Evolutionary conservation across 352 stramenopile species (phyloP).

Genomic region (Globisporangium echinulatum): DNA sequence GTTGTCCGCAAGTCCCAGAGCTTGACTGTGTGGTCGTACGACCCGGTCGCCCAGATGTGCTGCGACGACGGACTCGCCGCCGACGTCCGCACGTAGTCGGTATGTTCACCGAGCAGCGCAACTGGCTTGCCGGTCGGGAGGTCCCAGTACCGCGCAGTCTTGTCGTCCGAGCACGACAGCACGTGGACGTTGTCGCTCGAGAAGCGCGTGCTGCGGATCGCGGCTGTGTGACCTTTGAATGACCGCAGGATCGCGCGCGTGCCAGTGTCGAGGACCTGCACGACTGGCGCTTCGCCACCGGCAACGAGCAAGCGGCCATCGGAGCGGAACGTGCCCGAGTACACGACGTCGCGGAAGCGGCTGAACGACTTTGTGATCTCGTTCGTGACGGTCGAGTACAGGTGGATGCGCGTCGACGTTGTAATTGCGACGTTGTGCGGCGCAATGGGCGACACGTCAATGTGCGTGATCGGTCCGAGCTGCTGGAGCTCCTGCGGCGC

Average conservation of each 20-base stretch:
- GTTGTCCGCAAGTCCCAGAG: constrained; percentile 88
- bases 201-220: constrained; percentile 77
- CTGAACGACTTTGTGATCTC: constrained; percentile 87
- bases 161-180: constrained; percentile 88
- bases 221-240: constrained; percentile 80
- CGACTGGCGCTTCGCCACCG: constrained; percentile 61
- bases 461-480: constrained; percentile 77
- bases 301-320: constrained; percentile 87
- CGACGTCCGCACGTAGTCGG: constrained; percentile 85
- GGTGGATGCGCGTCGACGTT: constrained; percentile 80
- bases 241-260: constrained; percentile 80
- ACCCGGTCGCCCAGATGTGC: constrained; percentile 83
- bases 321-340: constrained; percentile 79
- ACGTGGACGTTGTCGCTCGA: constrained; percentile 81
- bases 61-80: constrained; percentile 62
- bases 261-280: constrained; percentile 84
- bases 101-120: constrained; percentile 73
- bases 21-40: constrained; percentile 91
- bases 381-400: constrained; percentile 80
- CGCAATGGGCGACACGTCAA: constrained; percentile 72
- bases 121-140: constrained; percentile 77
- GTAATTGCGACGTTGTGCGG: constrained; percentile 84
- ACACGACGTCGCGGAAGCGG: constrained; percentile 83
- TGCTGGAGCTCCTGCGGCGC: constrained; percentile 77
- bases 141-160: constrained; percentile 86